Evolutionary conservation across 106 monocot species (phyloP).

Genomic region (Dioscorea alata): DNA sequence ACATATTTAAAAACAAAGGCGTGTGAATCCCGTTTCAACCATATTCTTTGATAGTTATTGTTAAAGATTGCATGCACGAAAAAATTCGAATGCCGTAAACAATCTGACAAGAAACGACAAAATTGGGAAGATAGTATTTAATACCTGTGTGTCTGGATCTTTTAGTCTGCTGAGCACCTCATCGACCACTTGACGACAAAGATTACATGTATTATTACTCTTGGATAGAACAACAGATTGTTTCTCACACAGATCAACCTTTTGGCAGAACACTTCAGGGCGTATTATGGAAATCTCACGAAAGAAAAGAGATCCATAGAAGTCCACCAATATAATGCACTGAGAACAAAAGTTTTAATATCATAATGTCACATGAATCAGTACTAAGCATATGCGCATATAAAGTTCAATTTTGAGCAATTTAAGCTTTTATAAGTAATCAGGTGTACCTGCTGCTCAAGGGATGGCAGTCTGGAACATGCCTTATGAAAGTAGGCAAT

Average conservation of each 20-base stretch:
- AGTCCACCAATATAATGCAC: constrained; percentile 71
- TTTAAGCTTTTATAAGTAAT: not conserved
- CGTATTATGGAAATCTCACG: constrained; percentile 28
- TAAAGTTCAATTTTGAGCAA: not conserved
- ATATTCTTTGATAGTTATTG: no score
- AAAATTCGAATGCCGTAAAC: not conserved
- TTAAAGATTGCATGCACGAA: not conserved
- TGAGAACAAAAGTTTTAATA: constrained; percentile 10
- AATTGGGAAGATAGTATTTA: not conserved
- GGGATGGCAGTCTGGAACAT: constrained; percentile 38
- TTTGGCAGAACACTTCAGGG: constrained; percentile 58
- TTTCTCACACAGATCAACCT: constrained; percentile 48
- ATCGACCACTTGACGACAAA: constrained; percentile 42
- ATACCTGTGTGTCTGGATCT: constrained; percentile 69
- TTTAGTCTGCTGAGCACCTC: constrained; percentile 49
- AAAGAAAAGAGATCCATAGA: constrained; percentile 61
- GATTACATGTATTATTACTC: constrained; percentile 29
- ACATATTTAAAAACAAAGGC: no score
- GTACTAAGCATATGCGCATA: not conserved
- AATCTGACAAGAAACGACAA: not conserved
- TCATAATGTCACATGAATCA: not conserved
- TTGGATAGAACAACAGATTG: constrained; percentile 11
- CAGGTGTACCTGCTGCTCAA: constrained; percentile 34
- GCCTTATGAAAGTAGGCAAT: constrained; percentile 40
- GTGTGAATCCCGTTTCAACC: no score